Base-by-base conservation (phyloP, 805 yeast species). In the Peterozyma toletana region DNA sequence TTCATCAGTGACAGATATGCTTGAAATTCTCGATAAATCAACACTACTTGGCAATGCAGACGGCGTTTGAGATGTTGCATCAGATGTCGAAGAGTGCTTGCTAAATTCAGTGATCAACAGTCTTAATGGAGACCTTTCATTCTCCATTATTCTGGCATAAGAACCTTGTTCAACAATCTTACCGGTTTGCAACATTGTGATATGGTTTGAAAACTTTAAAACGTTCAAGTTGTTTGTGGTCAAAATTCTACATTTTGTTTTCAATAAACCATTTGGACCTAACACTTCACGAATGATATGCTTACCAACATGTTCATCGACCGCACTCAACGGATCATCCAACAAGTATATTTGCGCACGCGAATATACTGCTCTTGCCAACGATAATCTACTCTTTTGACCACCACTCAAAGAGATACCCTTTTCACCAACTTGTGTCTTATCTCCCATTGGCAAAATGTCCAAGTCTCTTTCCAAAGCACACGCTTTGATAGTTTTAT, bases 381-480 rank as follows among this genome's bases (percentile, higher is more conserved):
- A 73, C 1, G 95, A 80, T 34, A 90, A 72, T 62, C 98, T 80
- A 1, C 97, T 96, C 68, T 90, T 90, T 63, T 90, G 97, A 41
- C 98, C 98, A 41, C 98, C 98, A 39, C 95, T 85, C 37, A 90
- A 71, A 10, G 96, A 86, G 42, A 90, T 88, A 53, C 98, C 98
- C 63, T 90, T 86, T 65, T 90, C 98, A 51, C 98, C 97, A 46
- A 90, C 96, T 55, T 84, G 80, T 5, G 98, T 90, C 42, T 70
- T 68, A 59, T 90, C 97, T 43, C 96, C 95, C 53, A 85, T 81
- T 1, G 95, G 86, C 45, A 90, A 71, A 33, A 81, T 78, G 18
- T 74, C 74, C 51, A 90, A 70, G 64, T 90, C 98, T 30, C 79
- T 78, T 17, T 72, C 67, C 53, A 90, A 71, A 5, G 95, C 96